Base-by-base conservation (phyloP, 257 asterid species). In the Parsonsia alboflavescens region DNA sequence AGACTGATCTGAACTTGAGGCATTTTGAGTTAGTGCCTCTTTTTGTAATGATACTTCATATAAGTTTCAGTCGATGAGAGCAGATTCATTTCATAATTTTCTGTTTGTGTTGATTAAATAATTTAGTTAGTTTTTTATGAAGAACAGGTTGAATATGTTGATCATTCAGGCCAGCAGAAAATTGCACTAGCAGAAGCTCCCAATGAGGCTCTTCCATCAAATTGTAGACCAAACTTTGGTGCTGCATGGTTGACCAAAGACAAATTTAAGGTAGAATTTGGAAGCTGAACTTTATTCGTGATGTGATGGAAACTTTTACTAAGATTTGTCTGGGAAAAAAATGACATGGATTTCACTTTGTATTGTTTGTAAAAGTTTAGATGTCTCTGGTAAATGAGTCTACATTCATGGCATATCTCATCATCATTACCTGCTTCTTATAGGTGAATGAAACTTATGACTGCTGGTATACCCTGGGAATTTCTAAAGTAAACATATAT, bases 121-220 rank as follows among this genome's bases (percentile, higher is more conserved):
- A 39, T 39, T 17, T 19, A 65, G 65, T 4, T 17, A 17, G 70
- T 28, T 36, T 42, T 77, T 48, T 21, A 53, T 16, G 59, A 78
- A 67, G 46, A 64, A 30, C 88, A 94, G 99, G 98, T 94, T 39
- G 96, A 89, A 78, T 95, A 90, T 85, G 68, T 81, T 50, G 98
- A 95, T 84, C 93, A 88, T 78, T 89, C 91, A n/a, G 99, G 99
- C 76, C 92, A 90, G 79, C 87, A 84, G 64, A 87, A 81, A 81
- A 79, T 76, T 80, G 97, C 97, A 54, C 87, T 85, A 22, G 91
- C 99, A 49, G 99, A 95, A 85, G 96, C 97, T 82, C 99, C 99
- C 36, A 83, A 85, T 77, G 97, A 92, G 85, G 98, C 98, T 78
- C 98, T 95, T 74, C 98, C 99, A 24, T 74, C 85, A 76, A 75